A percentile compares a stretch with the other conserved stretches of the same genome.
These are phyloP conservation scores for Diplotaxis tenuifolia DNA, from an alignment of 345 rosid genomes.

Conservation along the genomic window DNA sequence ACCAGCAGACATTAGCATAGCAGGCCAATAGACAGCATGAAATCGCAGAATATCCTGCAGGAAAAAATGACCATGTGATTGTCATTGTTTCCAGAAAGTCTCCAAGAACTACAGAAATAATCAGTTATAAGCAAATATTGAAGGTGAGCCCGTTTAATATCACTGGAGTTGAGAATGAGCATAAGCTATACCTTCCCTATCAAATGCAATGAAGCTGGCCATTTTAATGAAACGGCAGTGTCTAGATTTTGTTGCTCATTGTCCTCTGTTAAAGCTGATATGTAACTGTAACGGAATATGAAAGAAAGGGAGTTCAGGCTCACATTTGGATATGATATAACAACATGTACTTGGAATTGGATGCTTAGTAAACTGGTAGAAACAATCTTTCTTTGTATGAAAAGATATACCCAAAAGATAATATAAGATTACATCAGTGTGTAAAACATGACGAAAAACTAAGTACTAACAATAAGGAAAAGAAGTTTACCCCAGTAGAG, in stretches of 20 bases:
- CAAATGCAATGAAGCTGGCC: constrained; percentile 95
- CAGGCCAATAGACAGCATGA: constrained; percentile 98
- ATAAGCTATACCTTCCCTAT: constrained; percentile 72
- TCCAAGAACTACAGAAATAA: background rate
- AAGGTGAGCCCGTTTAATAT: background rate
- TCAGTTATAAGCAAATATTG: background rate
- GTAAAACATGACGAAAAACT: too few relatives aligned
- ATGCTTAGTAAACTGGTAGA: too few relatives aligned
- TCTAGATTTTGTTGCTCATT: constrained; percentile 53
- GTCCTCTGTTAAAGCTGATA: constrained; percentile 73
- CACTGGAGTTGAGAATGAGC: background rate
- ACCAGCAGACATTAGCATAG: constrained; percentile 96
- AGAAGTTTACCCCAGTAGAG: constrained; percentile 73
- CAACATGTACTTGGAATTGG: too few relatives aligned
- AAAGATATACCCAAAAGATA: too few relatives aligned
- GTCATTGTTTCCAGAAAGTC: background rate
- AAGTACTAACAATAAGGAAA: too few relatives aligned
- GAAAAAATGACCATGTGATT: background rate
- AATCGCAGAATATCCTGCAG: constrained; percentile 90
- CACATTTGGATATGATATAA: too few relatives aligned
- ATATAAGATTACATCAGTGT: too few relatives aligned
- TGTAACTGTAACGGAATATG: constrained; percentile 49
- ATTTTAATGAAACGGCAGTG: constrained; percentile 65
- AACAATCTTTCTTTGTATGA: too few relatives aligned
- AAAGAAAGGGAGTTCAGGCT: too few relatives aligned